Base-by-base conservation (phyloP, 257 asterid genomes). In the Capsicum chinense region DNA sequence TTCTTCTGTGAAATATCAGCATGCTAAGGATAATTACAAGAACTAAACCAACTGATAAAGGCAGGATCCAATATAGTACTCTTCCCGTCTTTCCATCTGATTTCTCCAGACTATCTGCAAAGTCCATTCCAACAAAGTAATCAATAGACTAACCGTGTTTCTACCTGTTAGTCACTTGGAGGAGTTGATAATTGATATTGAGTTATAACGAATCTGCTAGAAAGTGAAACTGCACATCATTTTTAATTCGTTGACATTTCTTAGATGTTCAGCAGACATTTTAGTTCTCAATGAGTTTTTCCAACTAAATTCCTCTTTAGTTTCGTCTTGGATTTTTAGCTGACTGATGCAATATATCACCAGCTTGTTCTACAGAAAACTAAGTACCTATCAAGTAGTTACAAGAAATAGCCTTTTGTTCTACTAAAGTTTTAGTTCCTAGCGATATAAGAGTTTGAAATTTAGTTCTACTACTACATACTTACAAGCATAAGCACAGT, bases 31-130 rank as follows among this genome's bases (percentile, higher is more conserved):
- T 39, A 39, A 39, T 16, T 50, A 83, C 52, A 17, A 83, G 80
- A 67, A 67, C 26, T 47, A 66, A 13, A 15, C 79, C 57, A 19
- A 48, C 4, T 52, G 80, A 73, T 47, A 73, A 19, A 11, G 80
- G 80, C 16, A 73, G 6, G 12, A 73, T 19, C 80, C 80, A 73
- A 17, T 1, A 73, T 21, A 47, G 80, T 48, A 15, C 9, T 73
- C 1, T 19, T n/a, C 58, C 58, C 19, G 4, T 73, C 54, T 48
- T 52, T 19, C 59, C 12, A 48, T 73, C 59, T 47, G 59, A 48
- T 19, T 73, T 73, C 59, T 73, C n/a, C 42, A 5, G 80, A 19
- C 35, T 73, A 73, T 73, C 80, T 73, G 80, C 59, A 73, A 71
- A 39, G 39, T 73, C 59, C 80, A 44, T n/a, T 47, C 59, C 80